A percentile compares a stretch with the other conserved stretches of the same genome.
phyloP scores from a whole-genome alignment of 2,329 filamentous ascomycete species.

The Fusarium irregulare region DNA sequence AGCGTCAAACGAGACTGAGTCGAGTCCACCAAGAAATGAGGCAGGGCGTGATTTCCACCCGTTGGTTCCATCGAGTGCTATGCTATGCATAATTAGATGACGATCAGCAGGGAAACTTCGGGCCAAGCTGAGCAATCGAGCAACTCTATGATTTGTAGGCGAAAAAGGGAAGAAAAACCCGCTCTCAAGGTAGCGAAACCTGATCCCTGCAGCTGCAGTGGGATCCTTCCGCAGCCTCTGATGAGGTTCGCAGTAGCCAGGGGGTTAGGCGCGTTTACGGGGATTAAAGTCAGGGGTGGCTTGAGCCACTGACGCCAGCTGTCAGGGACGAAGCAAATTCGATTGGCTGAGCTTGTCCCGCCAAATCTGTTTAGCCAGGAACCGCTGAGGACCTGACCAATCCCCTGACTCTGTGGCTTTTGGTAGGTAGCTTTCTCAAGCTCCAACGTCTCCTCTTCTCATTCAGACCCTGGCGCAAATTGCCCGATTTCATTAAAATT shows the following conservation, averaged over 20 bases:
- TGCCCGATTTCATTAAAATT: conserved; percentile 31
- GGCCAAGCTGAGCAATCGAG: conserved; percentile 22
- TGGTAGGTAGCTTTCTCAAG: conserved; percentile 18
- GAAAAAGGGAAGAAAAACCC: neutral
- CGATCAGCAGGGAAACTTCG: conserved; percentile 41
- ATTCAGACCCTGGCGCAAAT: conserved; percentile 9
- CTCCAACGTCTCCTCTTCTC: conserved; percentile 17
- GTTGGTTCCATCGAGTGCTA: conserved; percentile 13
- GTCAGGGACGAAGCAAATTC: conserved; percentile 39
- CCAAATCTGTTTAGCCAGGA: conserved; percentile 45
- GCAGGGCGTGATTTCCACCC: conserved; percentile 16
- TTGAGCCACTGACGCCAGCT: conserved; percentile 31
- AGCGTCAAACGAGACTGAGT: neutral
- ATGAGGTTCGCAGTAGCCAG: conserved; percentile 25
- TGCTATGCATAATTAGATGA: conserved; percentile 36
- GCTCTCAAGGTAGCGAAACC: conserved; percentile 6
- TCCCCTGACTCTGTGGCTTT: conserved; percentile 23
- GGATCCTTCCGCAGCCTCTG: conserved; percentile 1
- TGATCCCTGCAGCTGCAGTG: conserved; percentile 1
- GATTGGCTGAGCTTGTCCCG: conserved; percentile 36
- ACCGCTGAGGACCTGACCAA: conserved; percentile 37
- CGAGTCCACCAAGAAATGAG: conserved; percentile 13
- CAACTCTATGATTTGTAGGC: conserved; percentile 23
- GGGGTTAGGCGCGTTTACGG: conserved; percentile 15
- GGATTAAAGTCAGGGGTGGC: conserved; percentile 18